Evolutionary conservation across 2,329 filamentous ascomycete genomes (phyloP), one percentile per base, ranked within the genome.

Genomic region (Dactylellina cionopaga): DNA sequence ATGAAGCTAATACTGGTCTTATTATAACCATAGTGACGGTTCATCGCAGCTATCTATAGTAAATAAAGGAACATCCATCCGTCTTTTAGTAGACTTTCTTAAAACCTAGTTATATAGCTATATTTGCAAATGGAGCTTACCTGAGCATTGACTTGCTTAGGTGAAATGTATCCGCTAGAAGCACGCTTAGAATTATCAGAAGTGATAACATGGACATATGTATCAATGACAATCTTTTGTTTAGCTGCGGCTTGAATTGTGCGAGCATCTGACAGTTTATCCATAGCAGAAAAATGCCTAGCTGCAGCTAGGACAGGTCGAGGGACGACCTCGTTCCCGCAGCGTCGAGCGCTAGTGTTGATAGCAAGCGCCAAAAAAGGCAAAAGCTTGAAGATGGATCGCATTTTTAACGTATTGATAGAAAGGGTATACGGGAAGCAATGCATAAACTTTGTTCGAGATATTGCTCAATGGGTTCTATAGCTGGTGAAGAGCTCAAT

Each of bases 21-120:
- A 13, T 78, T 79, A 64, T 82, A n/a, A n/a, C n/a, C n/a, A n/a
- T n/a, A 86, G 13, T 81, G 82, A 0, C 74, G 60, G 76, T 85
- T 85, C 74, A 86, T 75, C 17, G 81, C 81, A 5, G 77, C 74
- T n/a, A 85, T 75, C 79, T 86, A 83, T 9, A 60, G 33, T 11
- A 17, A 4, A 41, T 19, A n/a, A n/a, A 13, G 13, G 31, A 52
- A 13, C 37, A 13, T 19, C 6, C n/a, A 33, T 51, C 22, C n/a
- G n/a, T n/a, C 27, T 17, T 41, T 54, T 43, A 22, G 11, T 52
- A 52, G n/a, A n/a, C n/a, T n/a, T n/a, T n/a, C 5, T 15, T 11
- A 9, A 35, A 5, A 1, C 46, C 49, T 15, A n/a, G n/a, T n/a
- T 4, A 43, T 22, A n/a, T 41, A 7, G 10, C 17, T 6, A 6